Evolutionary conservation across 2,329 filamentous ascomycete genomes (phyloP).

Genomic region (Phyllosticta citriasiana): DNA sequence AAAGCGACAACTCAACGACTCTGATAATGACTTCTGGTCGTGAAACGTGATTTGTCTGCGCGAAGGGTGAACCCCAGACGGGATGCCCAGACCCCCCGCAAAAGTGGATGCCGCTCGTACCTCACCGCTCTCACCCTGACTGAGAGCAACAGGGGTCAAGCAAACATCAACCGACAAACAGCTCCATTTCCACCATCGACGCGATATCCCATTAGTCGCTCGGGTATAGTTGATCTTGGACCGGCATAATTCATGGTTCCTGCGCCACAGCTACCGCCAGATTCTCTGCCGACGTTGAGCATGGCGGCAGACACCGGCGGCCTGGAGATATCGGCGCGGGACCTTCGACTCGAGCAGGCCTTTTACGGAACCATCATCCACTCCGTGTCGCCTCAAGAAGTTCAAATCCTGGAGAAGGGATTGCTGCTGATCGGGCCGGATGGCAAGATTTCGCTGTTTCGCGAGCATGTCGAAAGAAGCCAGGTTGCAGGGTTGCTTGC

Average conservation of each 20-base stretch:
- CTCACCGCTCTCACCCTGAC: constrained; percentile 5
- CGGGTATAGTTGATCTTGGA: not conserved
- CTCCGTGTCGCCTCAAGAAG: constrained; percentile 3
- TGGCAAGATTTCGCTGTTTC: constrained; percentile 6
- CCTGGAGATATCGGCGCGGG: constrained; percentile 7
- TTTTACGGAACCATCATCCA: constrained; percentile 11
- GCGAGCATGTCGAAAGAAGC: constrained; percentile 8
- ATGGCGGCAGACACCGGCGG: constrained; percentile 3
- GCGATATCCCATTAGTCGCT: not conserved
- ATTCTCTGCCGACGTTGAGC: not conserved
- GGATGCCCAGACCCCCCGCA: not conserved
- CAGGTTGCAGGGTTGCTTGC: constrained; percentile 8
- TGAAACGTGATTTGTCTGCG: not conserved
- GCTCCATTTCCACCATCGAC: not conserved
- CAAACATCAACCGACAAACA: not conserved
- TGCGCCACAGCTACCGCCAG: not conserved
- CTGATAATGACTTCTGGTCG: not conserved
- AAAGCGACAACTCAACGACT: not conserved
- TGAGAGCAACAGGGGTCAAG: not conserved
- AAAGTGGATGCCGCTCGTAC: constrained; percentile 5
- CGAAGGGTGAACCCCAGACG: not conserved
- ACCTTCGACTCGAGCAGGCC: constrained; percentile 7
- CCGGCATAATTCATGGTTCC: not conserved
- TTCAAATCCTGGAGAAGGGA: constrained; percentile 6
- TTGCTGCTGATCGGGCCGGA: constrained; percentile 6